A percentile compares a stretch with the other conserved stretches of the same genome.
phyloP scores from a whole-genome alignment of 108 stramenopile genomes.

The Fragilaria radians region DNA sequence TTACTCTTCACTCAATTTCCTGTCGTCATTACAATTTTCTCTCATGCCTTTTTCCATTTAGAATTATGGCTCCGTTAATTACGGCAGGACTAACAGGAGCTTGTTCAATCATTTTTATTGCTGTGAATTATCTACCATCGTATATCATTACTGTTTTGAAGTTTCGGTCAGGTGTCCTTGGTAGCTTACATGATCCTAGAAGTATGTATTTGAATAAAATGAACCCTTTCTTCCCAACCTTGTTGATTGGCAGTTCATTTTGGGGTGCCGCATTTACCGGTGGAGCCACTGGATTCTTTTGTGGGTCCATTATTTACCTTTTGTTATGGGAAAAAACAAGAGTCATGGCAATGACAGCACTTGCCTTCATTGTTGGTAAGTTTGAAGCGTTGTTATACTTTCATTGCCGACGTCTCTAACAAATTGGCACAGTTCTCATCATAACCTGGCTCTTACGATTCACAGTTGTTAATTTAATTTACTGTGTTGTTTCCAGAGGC shows the following conservation, averaged over 20 bases:
- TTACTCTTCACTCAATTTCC: neutral
- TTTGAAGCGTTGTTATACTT: neutral
- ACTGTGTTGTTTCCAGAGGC: neutral
- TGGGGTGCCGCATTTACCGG: neutral
- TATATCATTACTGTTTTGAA: conserved; percentile 3
- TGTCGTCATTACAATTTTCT: neutral
- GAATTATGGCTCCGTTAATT: neutral
- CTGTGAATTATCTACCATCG: neutral
- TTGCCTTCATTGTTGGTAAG: neutral
- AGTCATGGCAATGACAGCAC: neutral
- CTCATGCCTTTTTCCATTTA: neutral
- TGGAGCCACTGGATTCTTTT: neutral
- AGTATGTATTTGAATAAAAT: neutral
- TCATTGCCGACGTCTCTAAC: neutral
- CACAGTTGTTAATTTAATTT: conserved; percentile 3
- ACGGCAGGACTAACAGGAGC: neutral
- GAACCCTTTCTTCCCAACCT: neutral
- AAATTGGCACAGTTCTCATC: neutral
- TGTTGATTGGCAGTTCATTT: neutral
- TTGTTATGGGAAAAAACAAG: neutral
- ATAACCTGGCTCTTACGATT: neutral
- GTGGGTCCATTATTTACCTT: conserved; percentile 6
- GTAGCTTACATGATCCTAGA: neutral
- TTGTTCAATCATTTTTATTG: neutral
- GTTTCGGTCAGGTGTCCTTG: conserved; percentile 2